phyloP scores from a whole-genome alignment of 306 rosid species.

The Ziziphus jujuba region DNA sequence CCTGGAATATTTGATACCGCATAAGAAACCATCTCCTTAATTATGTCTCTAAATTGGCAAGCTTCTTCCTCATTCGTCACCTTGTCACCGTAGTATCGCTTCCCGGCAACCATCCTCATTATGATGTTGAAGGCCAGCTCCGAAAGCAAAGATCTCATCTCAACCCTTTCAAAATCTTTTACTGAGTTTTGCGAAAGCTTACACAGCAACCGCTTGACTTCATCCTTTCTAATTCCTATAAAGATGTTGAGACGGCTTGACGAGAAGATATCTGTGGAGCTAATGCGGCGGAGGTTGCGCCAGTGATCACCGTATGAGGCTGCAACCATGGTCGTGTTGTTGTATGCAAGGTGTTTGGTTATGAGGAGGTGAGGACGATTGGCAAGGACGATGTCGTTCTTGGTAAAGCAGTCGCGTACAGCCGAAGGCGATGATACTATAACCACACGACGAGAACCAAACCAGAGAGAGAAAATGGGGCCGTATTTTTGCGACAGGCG shows the following conservation, averaged over 20 bases:
- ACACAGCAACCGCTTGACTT: not conserved
- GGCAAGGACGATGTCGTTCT: conserved; percentile 45
- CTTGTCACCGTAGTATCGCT: not conserved
- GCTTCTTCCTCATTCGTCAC: not conserved
- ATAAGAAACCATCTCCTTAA: conserved; percentile 13
- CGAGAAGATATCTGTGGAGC: conserved; percentile 44
- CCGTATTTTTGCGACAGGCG: conserved; percentile 35
- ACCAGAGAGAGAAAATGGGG: conserved; percentile 11
- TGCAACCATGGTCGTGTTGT: conserved; percentile 15
- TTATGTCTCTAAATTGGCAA: not conserved
- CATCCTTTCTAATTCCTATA: not conserved
- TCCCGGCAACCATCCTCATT: not conserved
- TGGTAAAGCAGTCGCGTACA: conserved; percentile 52
- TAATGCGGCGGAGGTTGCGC: conserved; percentile 56
- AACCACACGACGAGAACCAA: conserved; percentile 12
- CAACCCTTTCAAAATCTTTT: not conserved
- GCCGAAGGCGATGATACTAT: conserved; percentile 44
- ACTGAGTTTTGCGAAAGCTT: not conserved
- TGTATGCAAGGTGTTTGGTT: conserved; percentile 30
- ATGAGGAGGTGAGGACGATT: conserved; percentile 21
- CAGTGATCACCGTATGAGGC: conserved; percentile 52
- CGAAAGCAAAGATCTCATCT: not conserved
- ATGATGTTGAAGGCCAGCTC: not conserved
- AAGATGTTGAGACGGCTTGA: not conserved
- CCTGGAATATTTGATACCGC: conserved; percentile 20